A percentile compares a stretch with the other conserved stretches of the same genome.
These are phyloP conservation scores for Gossypium bickii DNA, from an alignment of 345 rosid species.

Conservation along the genomic window DNA sequence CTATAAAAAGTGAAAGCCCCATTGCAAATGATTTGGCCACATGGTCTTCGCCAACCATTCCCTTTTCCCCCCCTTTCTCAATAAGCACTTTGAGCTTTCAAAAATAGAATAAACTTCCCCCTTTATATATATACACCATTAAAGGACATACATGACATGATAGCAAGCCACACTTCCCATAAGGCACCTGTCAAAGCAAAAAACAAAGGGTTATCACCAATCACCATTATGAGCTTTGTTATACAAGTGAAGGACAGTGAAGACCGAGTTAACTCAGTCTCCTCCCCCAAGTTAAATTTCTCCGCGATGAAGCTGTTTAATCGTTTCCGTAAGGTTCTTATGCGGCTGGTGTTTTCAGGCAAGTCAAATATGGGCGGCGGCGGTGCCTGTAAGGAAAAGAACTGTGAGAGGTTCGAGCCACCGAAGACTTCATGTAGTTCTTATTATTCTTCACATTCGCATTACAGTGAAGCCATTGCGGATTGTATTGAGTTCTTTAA, in stretches of 20 bases:
- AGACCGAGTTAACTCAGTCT: not conserved
- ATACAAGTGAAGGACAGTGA: constrained; percentile 35
- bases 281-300: constrained; percentile 26
- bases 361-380: constrained; percentile 9
- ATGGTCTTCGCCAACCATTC: constrained; percentile 30
- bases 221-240: constrained; percentile 28
- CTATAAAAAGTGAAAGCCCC: constrained; percentile 49
- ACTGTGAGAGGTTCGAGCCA: constrained; percentile 55
- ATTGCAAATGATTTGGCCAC: constrained; percentile 73
- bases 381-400: constrained; percentile 17
- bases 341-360: constrained; percentile 47
- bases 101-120: constrained; percentile 31
- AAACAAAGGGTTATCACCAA: not conserved
- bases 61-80: constrained; percentile 7
- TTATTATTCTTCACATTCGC: constrained; percentile 75
- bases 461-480: constrained; percentile 76
- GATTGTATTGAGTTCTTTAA: constrained; percentile 96
- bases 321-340: constrained; percentile 59
- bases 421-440: constrained; percentile 93
- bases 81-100: constrained; percentile 32
- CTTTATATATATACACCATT: constrained; percentile 32
- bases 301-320: constrained; percentile 70
- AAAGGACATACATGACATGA: constrained; percentile 51
- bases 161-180: constrained; percentile 46
- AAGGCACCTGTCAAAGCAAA: constrained; percentile 29